A percentile compares a stretch with the other conserved stretches of the same genome.
phyloP scores from a whole-genome alignment of 257 asterid genomes.

The Ilex asprella region DNA sequence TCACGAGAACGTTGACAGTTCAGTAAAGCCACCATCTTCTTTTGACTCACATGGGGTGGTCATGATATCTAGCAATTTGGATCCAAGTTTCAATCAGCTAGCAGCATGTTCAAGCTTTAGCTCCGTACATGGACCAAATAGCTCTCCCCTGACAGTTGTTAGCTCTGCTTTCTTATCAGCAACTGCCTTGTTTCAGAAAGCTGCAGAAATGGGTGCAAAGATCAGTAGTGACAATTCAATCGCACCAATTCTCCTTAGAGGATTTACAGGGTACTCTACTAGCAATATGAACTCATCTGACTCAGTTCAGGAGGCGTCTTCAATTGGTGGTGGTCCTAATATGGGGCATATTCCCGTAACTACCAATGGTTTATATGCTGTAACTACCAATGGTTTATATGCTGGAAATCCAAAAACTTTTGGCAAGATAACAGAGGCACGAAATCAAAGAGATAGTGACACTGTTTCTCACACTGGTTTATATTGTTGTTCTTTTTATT shows the following conservation, averaged over 20 bases:
- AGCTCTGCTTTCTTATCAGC: constrained; percentile 15
- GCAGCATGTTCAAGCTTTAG: not conserved
- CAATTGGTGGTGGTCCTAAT: not conserved
- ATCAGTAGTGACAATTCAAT: constrained; percentile 12
- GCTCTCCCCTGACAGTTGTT: not conserved
- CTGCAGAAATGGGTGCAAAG: constrained; percentile 21
- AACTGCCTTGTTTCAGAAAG: constrained; percentile 19
- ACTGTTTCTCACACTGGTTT: not conserved
- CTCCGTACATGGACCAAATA: not conserved
- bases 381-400: not conserved
- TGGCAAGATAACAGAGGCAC: not conserved
- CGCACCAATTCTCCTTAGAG: constrained; percentile 12
- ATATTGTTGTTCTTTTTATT: not conserved
- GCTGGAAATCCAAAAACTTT: not conserved
- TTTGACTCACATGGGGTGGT: not conserved
- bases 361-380: not conserved
- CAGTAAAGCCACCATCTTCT: not conserved
- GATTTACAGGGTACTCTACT: constrained; percentile 12
- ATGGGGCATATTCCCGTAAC: not conserved
- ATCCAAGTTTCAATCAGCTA: not conserved
- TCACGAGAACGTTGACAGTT: not conserved
- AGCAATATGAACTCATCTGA: constrained; percentile 2
- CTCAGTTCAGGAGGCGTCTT: constrained; percentile 5
- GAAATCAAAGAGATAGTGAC: not conserved
- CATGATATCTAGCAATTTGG: not conserved